Conservation (phyloP, 768 basidiomycete species). For the Lyophyllum shimeji region DNA sequence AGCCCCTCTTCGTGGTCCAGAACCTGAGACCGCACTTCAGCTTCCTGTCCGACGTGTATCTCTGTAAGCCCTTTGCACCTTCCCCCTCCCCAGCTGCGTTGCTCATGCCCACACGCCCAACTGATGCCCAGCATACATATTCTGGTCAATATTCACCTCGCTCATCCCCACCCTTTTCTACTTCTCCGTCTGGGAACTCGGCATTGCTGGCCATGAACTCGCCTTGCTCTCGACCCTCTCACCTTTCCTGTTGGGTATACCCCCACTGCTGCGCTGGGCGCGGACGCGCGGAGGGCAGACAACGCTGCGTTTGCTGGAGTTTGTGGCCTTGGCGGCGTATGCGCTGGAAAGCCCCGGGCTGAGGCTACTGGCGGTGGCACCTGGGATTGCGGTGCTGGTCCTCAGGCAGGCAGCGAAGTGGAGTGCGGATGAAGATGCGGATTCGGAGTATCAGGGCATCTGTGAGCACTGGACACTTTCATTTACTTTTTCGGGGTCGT, state of each 20-base stretch:
- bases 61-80: slow-evolving; percentile 43
- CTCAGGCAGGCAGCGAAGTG: slow-evolving; percentile 55
- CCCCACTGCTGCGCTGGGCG: slow-evolving; percentile 43
- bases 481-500: background rate
- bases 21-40: slow-evolving; percentile 23
- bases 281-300: slow-evolving; percentile 48
- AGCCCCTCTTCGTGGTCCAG: background rate
- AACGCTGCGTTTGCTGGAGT: slow-evolving; percentile 45
- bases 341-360: slow-evolving; percentile 46
- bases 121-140: slow-evolving; percentile 58
- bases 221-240: slow-evolving; percentile 72
- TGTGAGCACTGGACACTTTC: slow-evolving; percentile 31
- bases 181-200: slow-evolving; percentile 90
- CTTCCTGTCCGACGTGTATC: slow-evolving; percentile 47
- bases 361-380: slow-evolving; percentile 56
- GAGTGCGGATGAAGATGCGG: slow-evolving; percentile 32
- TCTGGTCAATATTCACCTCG: slow-evolving; percentile 82
- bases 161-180: slow-evolving; percentile 84
- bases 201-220: slow-evolving; percentile 79
- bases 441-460: slow-evolving; percentile 46
- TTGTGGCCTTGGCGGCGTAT: slow-evolving; percentile 57
- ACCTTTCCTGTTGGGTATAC: slow-evolving; percentile 56
- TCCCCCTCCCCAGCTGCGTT: background rate
- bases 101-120: background rate
- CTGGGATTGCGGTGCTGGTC: slow-evolving; percentile 50